These are phyloP conservation scores for Fraxinus latifolia DNA, from an alignment of 305 asterid genomes.

Conservation along the genomic window DNA sequence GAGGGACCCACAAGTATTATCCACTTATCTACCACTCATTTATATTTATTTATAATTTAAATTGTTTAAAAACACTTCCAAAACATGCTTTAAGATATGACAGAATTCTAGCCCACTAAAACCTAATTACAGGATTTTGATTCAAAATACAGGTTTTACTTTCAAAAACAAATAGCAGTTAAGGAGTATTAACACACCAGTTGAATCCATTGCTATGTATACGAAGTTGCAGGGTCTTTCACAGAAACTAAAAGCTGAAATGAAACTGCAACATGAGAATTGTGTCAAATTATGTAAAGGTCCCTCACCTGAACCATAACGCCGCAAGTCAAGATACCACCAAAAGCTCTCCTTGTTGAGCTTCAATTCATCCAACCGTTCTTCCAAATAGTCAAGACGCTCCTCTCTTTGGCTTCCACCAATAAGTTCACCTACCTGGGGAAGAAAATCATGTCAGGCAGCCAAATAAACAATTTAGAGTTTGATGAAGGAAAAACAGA, in stretches of 20 bases:
- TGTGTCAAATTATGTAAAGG: neutral
- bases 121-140: neutral
- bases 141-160: neutral
- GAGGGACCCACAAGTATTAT: neutral
- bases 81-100: neutral
- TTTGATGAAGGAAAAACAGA: neutral
- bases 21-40: neutral
- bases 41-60: neutral
- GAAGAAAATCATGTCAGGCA: slow-evolving; percentile 11
- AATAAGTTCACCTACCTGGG: slow-evolving; percentile 90
- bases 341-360: slow-evolving; percentile 90
- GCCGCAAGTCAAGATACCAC: slow-evolving; percentile 99
- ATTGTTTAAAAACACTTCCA: neutral
- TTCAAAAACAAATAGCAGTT: neutral
- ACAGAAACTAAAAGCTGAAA: neutral
- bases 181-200: neutral
- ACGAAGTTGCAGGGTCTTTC: neutral
- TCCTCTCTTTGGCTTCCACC: slow-evolving; percentile 99
- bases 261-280: neutral
- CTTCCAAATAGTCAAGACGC: slow-evolving; percentile 77
- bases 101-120: neutral
- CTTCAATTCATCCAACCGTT: slow-evolving; percentile 72
- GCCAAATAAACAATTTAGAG: neutral
- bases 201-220: neutral
- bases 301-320: slow-evolving; percentile 86